Percentiles rank a stretch among this genome's conserved stretches.
Conservation (phyloP, 371 early-diverging fungal species). For the Caulochytrium protostelioides region DNA sequence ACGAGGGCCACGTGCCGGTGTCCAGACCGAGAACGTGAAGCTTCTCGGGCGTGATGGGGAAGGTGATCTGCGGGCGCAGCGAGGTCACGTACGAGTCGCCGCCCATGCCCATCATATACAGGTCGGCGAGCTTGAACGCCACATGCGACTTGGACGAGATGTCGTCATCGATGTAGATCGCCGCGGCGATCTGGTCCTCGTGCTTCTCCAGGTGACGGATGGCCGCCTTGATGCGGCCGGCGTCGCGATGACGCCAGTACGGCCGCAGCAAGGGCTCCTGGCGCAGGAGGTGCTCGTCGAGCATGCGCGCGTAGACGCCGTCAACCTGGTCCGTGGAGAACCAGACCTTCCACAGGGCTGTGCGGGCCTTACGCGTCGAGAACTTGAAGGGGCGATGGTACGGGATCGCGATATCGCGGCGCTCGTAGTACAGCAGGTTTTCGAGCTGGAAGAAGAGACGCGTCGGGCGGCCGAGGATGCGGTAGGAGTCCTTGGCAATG, state of each 20-base stretch:
- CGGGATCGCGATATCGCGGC: too few relatives aligned
- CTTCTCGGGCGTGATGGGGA: too few relatives aligned
- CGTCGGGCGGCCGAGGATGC: too few relatives aligned
- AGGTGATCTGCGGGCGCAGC: background rate
- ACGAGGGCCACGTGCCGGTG: conserved; percentile 1
- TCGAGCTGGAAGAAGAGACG: too few relatives aligned
- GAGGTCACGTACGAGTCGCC: background rate
- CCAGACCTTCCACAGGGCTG: conserved; percentile 2
- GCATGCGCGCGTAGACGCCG: conserved; percentile 1
- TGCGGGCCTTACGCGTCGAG: background rate
- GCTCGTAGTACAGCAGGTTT: too few relatives aligned
- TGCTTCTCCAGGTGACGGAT: too few relatives aligned
- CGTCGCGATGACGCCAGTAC: too few relatives aligned
- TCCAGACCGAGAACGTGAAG: background rate
- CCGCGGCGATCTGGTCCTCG: too few relatives aligned
- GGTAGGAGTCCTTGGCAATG: too few relatives aligned
- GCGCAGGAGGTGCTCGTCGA: background rate
- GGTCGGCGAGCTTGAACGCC: background rate
- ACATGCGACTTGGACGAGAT: background rate
- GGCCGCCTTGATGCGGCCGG: too few relatives aligned
- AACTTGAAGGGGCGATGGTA: too few relatives aligned
- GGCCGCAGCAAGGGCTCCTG: background rate
- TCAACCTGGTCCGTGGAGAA: background rate
- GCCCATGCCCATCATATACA: background rate
- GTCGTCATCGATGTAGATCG: too few relatives aligned